Evolutionary conservation across 1,284 basidiomycete genomes (phyloP).

Genomic region (Ustilago bromivora): DNA sequence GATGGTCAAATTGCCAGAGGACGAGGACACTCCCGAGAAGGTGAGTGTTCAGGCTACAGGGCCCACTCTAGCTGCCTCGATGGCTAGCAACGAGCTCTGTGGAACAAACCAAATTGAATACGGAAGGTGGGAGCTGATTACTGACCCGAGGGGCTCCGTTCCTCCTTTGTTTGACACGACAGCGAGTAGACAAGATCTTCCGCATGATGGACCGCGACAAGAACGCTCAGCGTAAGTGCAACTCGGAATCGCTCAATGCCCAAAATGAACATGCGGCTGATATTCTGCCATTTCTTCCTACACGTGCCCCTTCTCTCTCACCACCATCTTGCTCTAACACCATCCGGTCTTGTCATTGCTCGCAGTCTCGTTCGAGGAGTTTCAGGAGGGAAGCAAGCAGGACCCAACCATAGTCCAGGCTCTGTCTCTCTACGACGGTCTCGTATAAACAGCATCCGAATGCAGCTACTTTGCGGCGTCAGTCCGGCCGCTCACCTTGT

Average conservation of each 20-base stretch:
- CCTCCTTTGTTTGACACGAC: constrained; percentile 12
- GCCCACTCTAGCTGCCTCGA: neutral
- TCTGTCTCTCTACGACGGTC: constrained; percentile 64
- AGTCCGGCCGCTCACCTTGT: neutral
- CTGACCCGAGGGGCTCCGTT: neutral
- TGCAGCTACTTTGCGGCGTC: neutral
- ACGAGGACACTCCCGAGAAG: constrained; percentile 99
- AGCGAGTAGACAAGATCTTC: constrained; percentile 69
- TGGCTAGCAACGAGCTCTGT: neutral
- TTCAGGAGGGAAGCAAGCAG: constrained; percentile 69
- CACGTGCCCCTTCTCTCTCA: neutral
- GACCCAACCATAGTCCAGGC: constrained; percentile 69
- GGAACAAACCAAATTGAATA: neutral
- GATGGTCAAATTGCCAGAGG: constrained; percentile 96
- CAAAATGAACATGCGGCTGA: neutral
- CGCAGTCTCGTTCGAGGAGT: constrained; percentile 68
- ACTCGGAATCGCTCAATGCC: neutral
- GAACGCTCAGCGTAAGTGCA: constrained; percentile 64
- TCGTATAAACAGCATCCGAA: constrained; percentile 23
- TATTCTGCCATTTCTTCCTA: neutral
- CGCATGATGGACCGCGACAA: constrained; percentile 68
- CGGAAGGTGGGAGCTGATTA: neutral
- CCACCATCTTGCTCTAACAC: neutral
- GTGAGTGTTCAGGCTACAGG: constrained; percentile 71
- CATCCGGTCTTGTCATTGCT: neutral